Base-by-base conservation (phyloP, 1,139 yeast genomes). In the Debaryomyces psychrophilus region DNA sequence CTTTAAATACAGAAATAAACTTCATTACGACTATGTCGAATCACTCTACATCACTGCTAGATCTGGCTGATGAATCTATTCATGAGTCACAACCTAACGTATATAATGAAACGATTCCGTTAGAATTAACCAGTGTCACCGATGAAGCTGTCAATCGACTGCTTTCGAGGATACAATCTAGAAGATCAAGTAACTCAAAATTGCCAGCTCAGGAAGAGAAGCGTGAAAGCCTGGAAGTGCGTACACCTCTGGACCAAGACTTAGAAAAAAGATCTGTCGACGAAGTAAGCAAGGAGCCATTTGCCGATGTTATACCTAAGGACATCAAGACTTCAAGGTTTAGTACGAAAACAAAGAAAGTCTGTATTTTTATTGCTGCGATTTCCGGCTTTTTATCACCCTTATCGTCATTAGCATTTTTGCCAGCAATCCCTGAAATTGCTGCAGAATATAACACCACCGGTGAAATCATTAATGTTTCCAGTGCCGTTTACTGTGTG, bases 391-490 rank as follows among this genome's bases (percentile, higher is more conserved):
- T 77, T 45, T 52, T 77, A 18, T 66, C 80, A 0, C 81, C 82
- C 1, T 51, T 73, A 45, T 63, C 73, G 3, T 65, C 76, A 2
- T 59, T 74, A 50, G 69, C 79, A 0, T 69, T 76, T 46, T 57
- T 78, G 14, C 82, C 83, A 2, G 82, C 83, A 1, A 76, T 78
- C 8, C 68, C 80, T 1, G 72, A 69, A 44, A 74, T 79, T 27
- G 78, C 83, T 1, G 52, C 54, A 2, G 55, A 59, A 34, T 74
- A 77, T 54, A 51, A 71, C 45, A 77, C 82, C 12, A 69, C 81
- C 0, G 75, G 74, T 8, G 69, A 69, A 15, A 58, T 76, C 8
- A 73, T 79, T 50, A 77, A 76, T 48, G 58, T 76, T 6, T 68
- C 83, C 12, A 78, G 74, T 53, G 81, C 82, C 0, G 65, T 76